These are phyloP conservation scores for Volvariella surrecta DNA, from an alignment of 1,284 basidiomycete species.

Conservation along the genomic window DNA sequence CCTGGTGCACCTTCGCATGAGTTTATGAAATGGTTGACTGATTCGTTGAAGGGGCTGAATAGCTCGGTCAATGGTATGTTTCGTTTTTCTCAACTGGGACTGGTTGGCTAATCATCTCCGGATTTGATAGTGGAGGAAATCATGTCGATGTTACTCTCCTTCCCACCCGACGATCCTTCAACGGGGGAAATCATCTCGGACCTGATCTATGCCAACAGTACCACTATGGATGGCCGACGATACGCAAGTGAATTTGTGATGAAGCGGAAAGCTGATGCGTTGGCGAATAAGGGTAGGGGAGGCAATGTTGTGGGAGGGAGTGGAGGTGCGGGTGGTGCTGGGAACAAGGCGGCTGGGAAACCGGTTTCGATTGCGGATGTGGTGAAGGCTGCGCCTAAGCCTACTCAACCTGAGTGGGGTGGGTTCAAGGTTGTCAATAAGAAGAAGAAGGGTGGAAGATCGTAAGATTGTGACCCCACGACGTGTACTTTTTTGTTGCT, in stretches of 20 bases:
- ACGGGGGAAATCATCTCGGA: constrained; percentile 89
- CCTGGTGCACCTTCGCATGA: constrained; percentile 71
- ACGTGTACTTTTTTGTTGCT: too few species aligned
- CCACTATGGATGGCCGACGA: constrained; percentile 89
- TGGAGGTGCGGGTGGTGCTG: too few species aligned
- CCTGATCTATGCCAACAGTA: constrained; percentile 87
- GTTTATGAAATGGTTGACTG: constrained; percentile 88
- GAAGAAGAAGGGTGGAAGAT: constrained; percentile 62
- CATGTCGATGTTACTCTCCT: constrained; percentile 83
- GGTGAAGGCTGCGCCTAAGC: constrained; percentile 82
- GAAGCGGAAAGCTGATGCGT: constrained; percentile 75
- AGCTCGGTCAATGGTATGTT: constrained; percentile 69
- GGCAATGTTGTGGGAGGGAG: too few species aligned
- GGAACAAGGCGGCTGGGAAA: constrained; percentile 36
- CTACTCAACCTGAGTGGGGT: constrained; percentile 67
- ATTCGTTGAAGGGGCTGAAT: constrained; percentile 83
- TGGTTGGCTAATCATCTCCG: constrained; percentile 10
- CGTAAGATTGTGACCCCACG: constrained; percentile 13
- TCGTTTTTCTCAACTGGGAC: not conserved
- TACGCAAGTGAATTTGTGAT: constrained; percentile 89
- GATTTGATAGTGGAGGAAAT: constrained; percentile 77
- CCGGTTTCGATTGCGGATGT: constrained; percentile 76
- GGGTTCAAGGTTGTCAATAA: constrained; percentile 94
- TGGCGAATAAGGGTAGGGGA: constrained; percentile 37
- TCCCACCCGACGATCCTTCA: constrained; percentile 79